phyloP scores from a whole-genome alignment of 225 moss, liverwort and hornwort species.

The Sphagnum contortum region DNA sequence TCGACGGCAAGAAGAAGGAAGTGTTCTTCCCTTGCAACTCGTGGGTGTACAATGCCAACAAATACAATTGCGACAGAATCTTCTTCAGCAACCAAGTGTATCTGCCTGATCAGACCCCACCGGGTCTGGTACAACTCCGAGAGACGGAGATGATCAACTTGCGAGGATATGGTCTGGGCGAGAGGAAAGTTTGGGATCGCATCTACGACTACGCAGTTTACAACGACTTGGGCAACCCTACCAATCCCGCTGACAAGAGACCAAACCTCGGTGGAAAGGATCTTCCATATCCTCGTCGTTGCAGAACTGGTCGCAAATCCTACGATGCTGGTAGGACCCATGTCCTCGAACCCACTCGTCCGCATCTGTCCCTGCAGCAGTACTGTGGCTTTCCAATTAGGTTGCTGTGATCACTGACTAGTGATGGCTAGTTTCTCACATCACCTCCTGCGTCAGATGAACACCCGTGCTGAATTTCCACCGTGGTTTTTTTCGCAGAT shows the following conservation, averaged over 20 bases:
- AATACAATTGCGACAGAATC: slow-evolving; percentile 10
- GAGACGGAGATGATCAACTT: slow-evolving; percentile 34
- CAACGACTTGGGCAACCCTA: too few species aligned
- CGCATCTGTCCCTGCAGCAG: too few species aligned
- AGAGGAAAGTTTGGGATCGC: slow-evolving; percentile 49
- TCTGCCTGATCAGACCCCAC: slow-evolving; percentile 45
- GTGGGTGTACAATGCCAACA: slow-evolving; percentile 44
- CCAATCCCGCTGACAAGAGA: slow-evolving; percentile 15
- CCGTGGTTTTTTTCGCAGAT: slow-evolving; percentile 14
- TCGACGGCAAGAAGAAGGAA: not conserved
- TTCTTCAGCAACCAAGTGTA: slow-evolving; percentile 59
- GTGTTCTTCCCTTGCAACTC: slow-evolving; percentile 42
- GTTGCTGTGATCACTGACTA: too few species aligned
- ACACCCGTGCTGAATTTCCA: too few species aligned
- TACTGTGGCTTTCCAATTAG: too few species aligned
- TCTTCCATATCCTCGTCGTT: slow-evolving; percentile 71
- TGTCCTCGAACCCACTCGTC: too few species aligned
- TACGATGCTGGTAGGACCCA: slow-evolving; percentile 11
- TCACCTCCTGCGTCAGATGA: too few species aligned
- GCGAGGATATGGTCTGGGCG: slow-evolving; percentile 55
- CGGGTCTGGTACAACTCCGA: slow-evolving; percentile 47
- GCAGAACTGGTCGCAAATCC: slow-evolving; percentile 62
- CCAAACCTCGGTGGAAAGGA: slow-evolving; percentile 48
- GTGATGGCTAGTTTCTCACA: too few species aligned
- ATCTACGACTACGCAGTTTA: slow-evolving; percentile 51